phyloP scores from a whole-genome alignment of 1,139 yeast genomes.

The Zygoascus meyerae region DNA sequence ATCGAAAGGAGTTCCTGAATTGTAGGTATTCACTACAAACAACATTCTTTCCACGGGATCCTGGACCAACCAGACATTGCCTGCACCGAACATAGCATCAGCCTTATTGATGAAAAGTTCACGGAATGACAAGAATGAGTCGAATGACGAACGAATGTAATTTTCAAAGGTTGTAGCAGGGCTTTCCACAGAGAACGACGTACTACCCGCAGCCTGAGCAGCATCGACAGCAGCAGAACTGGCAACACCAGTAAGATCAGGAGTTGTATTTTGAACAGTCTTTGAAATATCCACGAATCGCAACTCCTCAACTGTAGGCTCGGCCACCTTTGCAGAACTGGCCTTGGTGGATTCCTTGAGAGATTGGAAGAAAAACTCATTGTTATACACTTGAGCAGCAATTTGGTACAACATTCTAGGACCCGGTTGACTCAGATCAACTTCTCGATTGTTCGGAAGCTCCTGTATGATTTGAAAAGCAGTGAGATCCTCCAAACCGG shows the following conservation, averaged over 20 bases:
- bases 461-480: slow-evolving; percentile 54
- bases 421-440: slow-evolving; percentile 1
- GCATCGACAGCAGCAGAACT: slow-evolving; percentile 4
- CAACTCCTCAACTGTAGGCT: slow-evolving; percentile 11
- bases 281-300: slow-evolving; percentile 22
- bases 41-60: slow-evolving; percentile 31
- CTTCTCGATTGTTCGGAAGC: slow-evolving; percentile 40
- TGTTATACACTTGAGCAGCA: slow-evolving; percentile 88
- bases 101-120: slow-evolving; percentile 54
- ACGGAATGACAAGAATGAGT: slow-evolving; percentile 47
- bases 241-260: slow-evolving; percentile 3
- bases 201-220: slow-evolving; percentile 6
- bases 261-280: slow-evolving; percentile 18
- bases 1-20: slow-evolving; percentile 85
- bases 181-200: slow-evolving; percentile 1
- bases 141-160: slow-evolving; percentile 34
- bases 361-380: slow-evolving; percentile 79
- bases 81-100: slow-evolving; percentile 62
- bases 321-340: slow-evolving; percentile 19
- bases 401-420: slow-evolving; percentile 53
- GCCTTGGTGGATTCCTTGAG: slow-evolving; percentile 25
- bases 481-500: slow-evolving; percentile 19
- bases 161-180: slow-evolving; percentile 17
- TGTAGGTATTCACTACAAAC: slow-evolving; percentile 59
- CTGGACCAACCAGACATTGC: slow-evolving; percentile 85